Evolutionary conservation across 1,284 basidiomycete genomes (phyloP).

Genomic region (Exobasidium rhododendri): DNA sequence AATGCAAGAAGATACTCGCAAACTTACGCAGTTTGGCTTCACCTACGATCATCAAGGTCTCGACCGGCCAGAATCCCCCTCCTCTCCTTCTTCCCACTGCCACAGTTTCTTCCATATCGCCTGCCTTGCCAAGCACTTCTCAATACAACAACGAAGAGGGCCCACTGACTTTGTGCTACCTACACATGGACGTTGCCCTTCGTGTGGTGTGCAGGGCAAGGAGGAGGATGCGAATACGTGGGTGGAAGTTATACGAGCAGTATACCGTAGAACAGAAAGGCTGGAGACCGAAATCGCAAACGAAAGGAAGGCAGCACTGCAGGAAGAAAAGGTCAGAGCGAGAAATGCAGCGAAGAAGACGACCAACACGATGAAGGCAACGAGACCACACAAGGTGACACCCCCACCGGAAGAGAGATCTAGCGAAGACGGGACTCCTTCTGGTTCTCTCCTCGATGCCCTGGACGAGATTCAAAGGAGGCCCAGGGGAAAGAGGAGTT

Average conservation of each 20-base stretch:
- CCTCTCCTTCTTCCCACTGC: conserved; percentile 55
- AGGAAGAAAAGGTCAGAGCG: neutral
- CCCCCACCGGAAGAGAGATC: no score
- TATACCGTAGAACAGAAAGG: conserved; percentile 31
- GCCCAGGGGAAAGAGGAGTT: neutral
- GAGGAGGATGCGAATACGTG: conserved; percentile 16
- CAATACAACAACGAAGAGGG: conserved; percentile 36
- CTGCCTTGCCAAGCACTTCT: conserved; percentile 68
- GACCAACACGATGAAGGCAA: neutral
- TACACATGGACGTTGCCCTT: conserved; percentile 30
- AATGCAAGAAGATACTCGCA: conserved; percentile 20
- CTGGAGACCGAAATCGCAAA: neutral
- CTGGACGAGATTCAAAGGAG: neutral
- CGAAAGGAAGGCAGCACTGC: neutral
- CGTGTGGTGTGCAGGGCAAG: neutral
- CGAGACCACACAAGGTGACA: no score
- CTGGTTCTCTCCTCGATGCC: neutral
- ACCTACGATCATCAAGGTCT: conserved; percentile 21
- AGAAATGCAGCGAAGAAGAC: neutral
- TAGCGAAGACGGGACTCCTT: no score
- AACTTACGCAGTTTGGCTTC: conserved; percentile 17
- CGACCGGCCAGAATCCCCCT: neutral
- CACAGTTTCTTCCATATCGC: conserved; percentile 64
- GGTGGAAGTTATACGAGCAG: conserved; percentile 32
- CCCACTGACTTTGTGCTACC: conserved; percentile 23